These are phyloP conservation scores for Ogataea saltuana DNA, from an alignment of 805 yeast species.

Conservation along the genomic window DNA sequence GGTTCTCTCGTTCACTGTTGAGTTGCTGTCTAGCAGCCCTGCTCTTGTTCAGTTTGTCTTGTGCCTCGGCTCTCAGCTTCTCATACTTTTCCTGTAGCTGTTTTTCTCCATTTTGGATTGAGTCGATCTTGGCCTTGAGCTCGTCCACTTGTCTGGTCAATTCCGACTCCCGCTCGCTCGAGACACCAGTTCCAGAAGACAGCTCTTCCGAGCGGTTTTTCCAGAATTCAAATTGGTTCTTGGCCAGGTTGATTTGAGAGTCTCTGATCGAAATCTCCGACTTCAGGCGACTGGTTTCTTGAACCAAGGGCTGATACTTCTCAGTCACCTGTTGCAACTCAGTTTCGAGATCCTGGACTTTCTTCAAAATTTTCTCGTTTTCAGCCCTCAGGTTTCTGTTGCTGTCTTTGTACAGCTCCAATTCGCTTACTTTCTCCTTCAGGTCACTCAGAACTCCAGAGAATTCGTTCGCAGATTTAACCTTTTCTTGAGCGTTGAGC, in stretches of 20 bases:
- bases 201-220: conserved; percentile 52
- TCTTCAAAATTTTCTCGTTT: conserved; percentile 16
- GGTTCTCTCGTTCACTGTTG: conserved; percentile 19
- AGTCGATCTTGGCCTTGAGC: conserved; percentile 19
- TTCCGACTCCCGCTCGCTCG: conserved; percentile 21
- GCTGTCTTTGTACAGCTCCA: conserved; percentile 34
- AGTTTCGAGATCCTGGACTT: conserved; percentile 20
- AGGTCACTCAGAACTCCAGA: conserved; percentile 24
- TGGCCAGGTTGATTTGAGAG: conserved; percentile 46
- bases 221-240: conserved; percentile 62
- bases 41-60: conserved; percentile 33
- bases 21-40: conserved; percentile 26
- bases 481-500: conserved; percentile 30
- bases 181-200: conserved; percentile 31
- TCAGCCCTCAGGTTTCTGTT: conserved; percentile 29
- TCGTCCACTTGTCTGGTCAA: conserved; percentile 28
- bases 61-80: conserved; percentile 34
- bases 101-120: conserved; percentile 18
- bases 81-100: conserved; percentile 27
- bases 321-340: conserved; percentile 10
- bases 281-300: conserved; percentile 20
- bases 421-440: conserved; percentile 31
- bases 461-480: conserved; percentile 24
- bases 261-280: conserved; percentile 46
- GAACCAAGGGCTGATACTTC: conserved; percentile 17